Evolutionary conservation across 2,329 filamentous ascomycete species (phyloP), one percentile per base, ranked within the genome.

Genomic region (Beauveria medogensis): DNA sequence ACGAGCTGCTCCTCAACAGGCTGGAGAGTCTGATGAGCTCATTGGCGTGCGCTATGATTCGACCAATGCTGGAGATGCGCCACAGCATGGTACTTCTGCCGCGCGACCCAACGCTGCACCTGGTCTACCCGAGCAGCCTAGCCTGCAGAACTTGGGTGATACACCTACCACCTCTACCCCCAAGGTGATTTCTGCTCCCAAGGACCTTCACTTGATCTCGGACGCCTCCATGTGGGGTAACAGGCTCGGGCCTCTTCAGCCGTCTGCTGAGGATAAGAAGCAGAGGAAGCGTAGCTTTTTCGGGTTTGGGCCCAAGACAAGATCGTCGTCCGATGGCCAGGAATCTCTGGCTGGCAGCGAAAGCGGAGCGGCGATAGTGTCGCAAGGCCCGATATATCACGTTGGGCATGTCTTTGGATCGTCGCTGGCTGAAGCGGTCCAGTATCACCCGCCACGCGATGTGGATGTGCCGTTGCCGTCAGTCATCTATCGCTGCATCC

Each of bases 401-500:
- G 75, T 86, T 16, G 82, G 86, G 43, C 84, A 89, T 61, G 90
- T 91, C 3, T 99, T 99, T 71, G 94, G 94, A 2, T 88, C 90
- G 37, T 85, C 91, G 5, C 77, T 99, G 57, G 85, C 85, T 9
- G 93, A 97, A 69, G 94, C 94, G 28, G 92, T 96, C 8, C 85
- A 90, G 63, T 90, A 84, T 70, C 92, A 90, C 67, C 81, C 86
- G 14, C 92, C 92, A 0, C 74, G 79, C 14, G 90, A 91, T 61
- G 80, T 90, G 50, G 83, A 86, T 63, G 85, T 91, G 7, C 87
- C 89, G 30, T 78, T 99, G 30, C 94, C 94, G 1, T 90, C 93
- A 7, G 94, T 99, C 2, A 91, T 97, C 9, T 99, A 95, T 75
- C 88, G 94, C 61, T 97, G 92, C 70, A 90, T 99, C 64, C 91